phyloP scores from a whole-genome alignment of 73 alveolate species.

The Paramecium biaurelia region DNA sequence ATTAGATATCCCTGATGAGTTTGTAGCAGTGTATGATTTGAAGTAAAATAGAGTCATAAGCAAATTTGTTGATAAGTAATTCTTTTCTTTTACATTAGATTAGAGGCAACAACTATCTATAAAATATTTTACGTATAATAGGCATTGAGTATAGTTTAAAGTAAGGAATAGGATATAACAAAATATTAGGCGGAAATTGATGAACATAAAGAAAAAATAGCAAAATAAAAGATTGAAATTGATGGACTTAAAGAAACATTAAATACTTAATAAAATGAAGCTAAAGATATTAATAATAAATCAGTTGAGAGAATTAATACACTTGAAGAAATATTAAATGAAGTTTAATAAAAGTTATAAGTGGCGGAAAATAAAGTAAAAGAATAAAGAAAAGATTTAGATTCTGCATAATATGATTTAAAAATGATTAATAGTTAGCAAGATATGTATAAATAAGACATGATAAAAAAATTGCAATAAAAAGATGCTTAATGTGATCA shows the following conservation, averaged over 20 bases:
- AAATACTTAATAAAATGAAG: too few species aligned
- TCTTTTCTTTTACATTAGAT: neutral
- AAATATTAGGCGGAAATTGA: neutral
- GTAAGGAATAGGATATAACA: neutral
- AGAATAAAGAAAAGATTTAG: neutral
- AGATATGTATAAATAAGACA: neutral
- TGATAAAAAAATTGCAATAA: too few species aligned
- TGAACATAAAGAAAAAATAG: neutral
- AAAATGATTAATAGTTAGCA: too few species aligned
- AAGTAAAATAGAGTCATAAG: neutral
- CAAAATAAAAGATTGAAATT: too few species aligned
- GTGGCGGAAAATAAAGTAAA: neutral
- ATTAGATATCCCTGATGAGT: neutral
- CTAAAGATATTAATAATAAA: too few species aligned
- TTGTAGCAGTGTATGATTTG: neutral
- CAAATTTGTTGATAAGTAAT: neutral
- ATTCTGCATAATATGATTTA: neutral
- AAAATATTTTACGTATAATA: neutral
- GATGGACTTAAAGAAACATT: too few species aligned
- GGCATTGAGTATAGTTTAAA: neutral
- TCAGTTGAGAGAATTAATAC: neutral
- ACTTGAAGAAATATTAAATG: neutral
- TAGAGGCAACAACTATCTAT: neutral
- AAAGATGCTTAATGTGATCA: neutral
- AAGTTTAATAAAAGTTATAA: neutral